Base-by-base conservation (phyloP, 2,329 filamentous ascomycete species). In the Arachnomyces sp. region DNA sequence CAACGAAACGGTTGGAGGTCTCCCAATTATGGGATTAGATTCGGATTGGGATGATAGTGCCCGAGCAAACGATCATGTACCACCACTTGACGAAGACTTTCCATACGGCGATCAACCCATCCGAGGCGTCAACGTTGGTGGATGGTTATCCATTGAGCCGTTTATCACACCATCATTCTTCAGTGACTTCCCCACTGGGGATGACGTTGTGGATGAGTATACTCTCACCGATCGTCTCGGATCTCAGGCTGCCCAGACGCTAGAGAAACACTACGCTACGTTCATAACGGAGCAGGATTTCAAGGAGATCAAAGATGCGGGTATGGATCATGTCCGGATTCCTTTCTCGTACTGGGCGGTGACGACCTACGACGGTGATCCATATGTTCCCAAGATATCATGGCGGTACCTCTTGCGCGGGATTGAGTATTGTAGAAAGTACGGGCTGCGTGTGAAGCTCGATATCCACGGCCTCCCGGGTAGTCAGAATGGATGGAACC, bases 401-500 rank as follows among this genome's bases (percentile, higher is more conserved):
- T 98, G 90, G 90, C 77, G 92, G 9, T 98, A 98, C 56, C 79
- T 98, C 2, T 75, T 98, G 7, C 82, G 92, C 12, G 86, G 75
- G 7, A 95, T 98, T 50, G 92, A 98, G 61, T 98, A 86, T 75
- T 86, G 85, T 33, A 83, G 92, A 17, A 89, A 93, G 56, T 84
- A 95, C 60, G 92, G 92, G 0, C 70, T 98, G 3, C 83, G 92
- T 2, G 80, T 98, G 31, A 96, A 96, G 47, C 77, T 98, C 3
- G 92, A 98, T 60, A 68, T 95, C 3, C 92, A 98, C 65, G 88
- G 76, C n/a, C 71, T 92, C 0, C 90, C 90, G 0, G 92, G 92
- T 0, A 90, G 84, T 45, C 92, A 96, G 57, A 98, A 98, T 55
- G 92, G 92, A 2, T 96, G 90, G 90, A 95, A 95, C 54, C 92